Conservation (phyloP, 371 early-diverging fungal species). For the Cokeromyces recurvatus region DNA sequence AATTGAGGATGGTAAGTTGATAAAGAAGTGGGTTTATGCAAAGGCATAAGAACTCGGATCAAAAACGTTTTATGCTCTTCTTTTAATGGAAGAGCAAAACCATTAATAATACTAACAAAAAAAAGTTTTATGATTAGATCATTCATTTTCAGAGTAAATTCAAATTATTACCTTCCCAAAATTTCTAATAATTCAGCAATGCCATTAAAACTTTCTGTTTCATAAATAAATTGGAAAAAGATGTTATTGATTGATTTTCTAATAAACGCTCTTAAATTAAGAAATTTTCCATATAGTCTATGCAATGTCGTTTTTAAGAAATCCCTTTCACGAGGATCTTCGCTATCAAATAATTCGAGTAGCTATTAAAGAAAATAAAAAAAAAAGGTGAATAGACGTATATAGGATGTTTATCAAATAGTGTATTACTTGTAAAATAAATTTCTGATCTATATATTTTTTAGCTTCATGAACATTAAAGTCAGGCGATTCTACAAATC, state of each 20-base stretch:
- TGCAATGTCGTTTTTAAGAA: slow-evolving; percentile 96
- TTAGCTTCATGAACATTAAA: slow-evolving; percentile 90
- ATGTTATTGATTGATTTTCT: slow-evolving; percentile 94
- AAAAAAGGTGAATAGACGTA: not conserved
- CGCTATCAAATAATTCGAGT: slow-evolving; percentile 93
- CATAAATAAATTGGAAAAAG: slow-evolving; percentile 95
- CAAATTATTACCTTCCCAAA: too few species aligned
- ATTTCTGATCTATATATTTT: slow-evolving; percentile 19
- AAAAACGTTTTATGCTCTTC: slow-evolving; percentile 96
- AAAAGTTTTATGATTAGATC: too few species aligned
- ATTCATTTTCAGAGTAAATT: too few species aligned
- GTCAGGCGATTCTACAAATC: slow-evolving; percentile 95
- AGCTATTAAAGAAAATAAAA: too few species aligned
- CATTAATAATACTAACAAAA: slow-evolving; percentile 98
- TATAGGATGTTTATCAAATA: not conserved
- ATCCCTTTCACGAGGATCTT: slow-evolving; percentile 97
- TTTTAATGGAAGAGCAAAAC: slow-evolving; percentile 95
- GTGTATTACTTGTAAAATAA: slow-evolving; percentile 23
- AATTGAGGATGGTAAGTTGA: slow-evolving; percentile 92
- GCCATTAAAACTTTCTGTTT: slow-evolving; percentile 93
- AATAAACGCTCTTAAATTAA: slow-evolving; percentile 92
- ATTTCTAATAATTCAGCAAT: slow-evolving; percentile 97
- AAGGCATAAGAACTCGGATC: slow-evolving; percentile 83
- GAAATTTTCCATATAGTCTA: slow-evolving; percentile 95
- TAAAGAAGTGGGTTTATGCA: slow-evolving; percentile 91